Base-by-base conservation (phyloP, 1,139 yeast species). In the Yamadazyma atlantica region DNA sequence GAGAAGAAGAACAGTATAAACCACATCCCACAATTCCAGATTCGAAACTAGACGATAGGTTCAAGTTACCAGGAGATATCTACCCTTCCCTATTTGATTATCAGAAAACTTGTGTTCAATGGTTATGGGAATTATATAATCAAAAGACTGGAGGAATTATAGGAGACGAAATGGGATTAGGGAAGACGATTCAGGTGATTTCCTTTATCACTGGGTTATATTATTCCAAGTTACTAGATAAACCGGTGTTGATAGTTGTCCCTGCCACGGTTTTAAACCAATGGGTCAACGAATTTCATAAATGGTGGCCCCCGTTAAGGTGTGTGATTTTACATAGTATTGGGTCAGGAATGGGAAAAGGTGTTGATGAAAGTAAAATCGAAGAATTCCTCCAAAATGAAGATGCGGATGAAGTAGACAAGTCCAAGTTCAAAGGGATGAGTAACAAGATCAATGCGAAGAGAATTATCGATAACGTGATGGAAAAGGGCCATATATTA, bases 121-220 rank as follows among this genome's bases (percentile, higher is more conserved):
- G 83, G 83, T 62, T 78, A 15, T 76, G 81, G 88, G 99, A 92
- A 53, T 68, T 92, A 14, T 84, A 87, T 52, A 73, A 80, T 14
- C 97, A 90, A 54, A 81, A 80, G 38, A 82, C 92, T 2, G 98
- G 98, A 1, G 98, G 98, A 0, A 92, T 92, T 9, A 75, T 92
- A 34, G 97, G 97, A 23, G 98, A 92, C 60, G 98, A 92, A 59
- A 92, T 92, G 98, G 98, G 98, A 0, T 63, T 92, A 12, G 98
- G 98, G 2, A 92, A 92, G 55, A 92, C 98, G 0, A 85, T 92
- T 39, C 98, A 92, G 57, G 76, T 92, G 7, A 88, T 88, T 29
- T 80, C 97, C 0, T 92, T 92, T 57, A 55, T 92, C 8, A 97
- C 97, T 0, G 95, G 96, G 0, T 66, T 92, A 28, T 96, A 89